Evolutionary conservation across 164 flowering plant species (phyloP), one percentile per base, ranked within the genome.

Genomic region (Vitis vinifera): DNA sequence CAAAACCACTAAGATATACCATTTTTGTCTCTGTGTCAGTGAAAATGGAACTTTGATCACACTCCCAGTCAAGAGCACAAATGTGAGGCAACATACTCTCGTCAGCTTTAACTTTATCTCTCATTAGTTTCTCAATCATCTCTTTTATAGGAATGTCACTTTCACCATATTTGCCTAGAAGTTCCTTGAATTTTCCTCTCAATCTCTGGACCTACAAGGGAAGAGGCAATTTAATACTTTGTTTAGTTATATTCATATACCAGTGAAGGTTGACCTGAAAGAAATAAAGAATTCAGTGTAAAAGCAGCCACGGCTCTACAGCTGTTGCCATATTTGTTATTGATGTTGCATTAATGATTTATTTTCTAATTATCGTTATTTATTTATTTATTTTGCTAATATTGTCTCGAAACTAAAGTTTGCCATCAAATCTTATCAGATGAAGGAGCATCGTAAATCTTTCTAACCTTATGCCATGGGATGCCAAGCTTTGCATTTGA

Each of bases 391-490:
- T 37, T 31, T 23, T 23, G 27, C 27, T 23, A 23, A 23, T 23
- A 23, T 23, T 23, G 2, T 37, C 2, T 37, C 7, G 5, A 37
- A 37, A 37, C 44, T 37, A 37, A 37, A 37, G 44, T 3, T 37
- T 37, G 44, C 44, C 44, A 37, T 37, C 4, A 37, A 37, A 37
- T 37, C 44, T 51, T 60, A 53, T 11, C 3, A 14, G n/a, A 13
- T 53, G 56, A n/a, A n/a, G 50, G 19, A 53, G 51, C 2, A 9
- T 64, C 30, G 49, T 31, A 23, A 58, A 9, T 59, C 3, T 17
- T 66, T 61, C 70, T 62, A 23, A 81, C 88, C 91, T 88, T 88
- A 8, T 71, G 86, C 91, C 91, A 84, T 13, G 88, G 88, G 5
- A 85, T 73, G 59, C 86, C 86, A 4, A 88, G 78, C 30, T 71